Evolutionary conservation across 2,329 filamentous ascomycete species (phyloP).

Genomic region (Davidsoniella australis): DNA sequence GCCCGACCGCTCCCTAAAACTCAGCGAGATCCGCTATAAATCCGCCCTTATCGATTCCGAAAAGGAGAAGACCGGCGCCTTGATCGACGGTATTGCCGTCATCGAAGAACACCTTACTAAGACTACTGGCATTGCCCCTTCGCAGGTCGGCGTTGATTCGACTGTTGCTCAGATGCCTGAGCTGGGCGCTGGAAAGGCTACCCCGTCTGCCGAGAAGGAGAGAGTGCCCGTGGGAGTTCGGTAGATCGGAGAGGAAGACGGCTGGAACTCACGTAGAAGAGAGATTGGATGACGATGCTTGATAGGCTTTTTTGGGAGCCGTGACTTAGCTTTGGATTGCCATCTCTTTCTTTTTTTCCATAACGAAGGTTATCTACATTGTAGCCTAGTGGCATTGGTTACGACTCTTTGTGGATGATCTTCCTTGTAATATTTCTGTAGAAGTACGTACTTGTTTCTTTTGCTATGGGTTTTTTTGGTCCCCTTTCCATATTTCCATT

Average conservation of each 20-base stretch:
- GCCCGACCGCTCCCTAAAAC: slow-evolving; percentile 43
- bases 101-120: slow-evolving; percentile 22
- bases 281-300: background rate
- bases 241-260: background rate
- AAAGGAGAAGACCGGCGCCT: slow-evolving; percentile 32
- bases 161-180: slow-evolving; percentile 6
- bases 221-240: background rate
- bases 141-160: slow-evolving; percentile 1
- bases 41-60: slow-evolving; percentile 35
- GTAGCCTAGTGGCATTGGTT: background rate
- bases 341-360: background rate
- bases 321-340: no score
- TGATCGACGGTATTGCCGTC: slow-evolving; percentile 40
- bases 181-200: background rate
- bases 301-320: background rate
- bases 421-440: slow-evolving; percentile 5
- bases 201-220: background rate
- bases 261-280: background rate
- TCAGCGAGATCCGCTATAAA: slow-evolving; percentile 43
- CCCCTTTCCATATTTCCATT: no score
- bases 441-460: slow-evolving; percentile 2
- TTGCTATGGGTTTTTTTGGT: background rate
- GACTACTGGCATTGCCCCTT: slow-evolving; percentile 10
- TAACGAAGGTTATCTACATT: background rate
- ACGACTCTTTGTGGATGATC: background rate